These are phyloP conservation scores for Ogataea dorogensis DNA, from an alignment of 805 yeast genomes.

Conservation along the genomic window DNA sequence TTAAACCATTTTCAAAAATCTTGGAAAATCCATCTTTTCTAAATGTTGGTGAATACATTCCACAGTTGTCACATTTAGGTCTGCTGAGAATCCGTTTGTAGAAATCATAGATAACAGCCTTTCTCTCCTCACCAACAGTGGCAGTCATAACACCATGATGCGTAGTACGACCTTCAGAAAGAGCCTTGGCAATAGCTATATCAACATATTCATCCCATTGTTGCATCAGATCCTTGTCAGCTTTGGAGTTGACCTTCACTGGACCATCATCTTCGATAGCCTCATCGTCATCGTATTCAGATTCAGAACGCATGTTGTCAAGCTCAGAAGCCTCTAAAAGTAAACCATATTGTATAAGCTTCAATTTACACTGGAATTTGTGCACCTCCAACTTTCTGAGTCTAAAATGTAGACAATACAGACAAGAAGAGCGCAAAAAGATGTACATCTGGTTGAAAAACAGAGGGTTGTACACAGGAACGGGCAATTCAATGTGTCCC, in stretches of 20 bases:
- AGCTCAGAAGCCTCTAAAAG: constrained; percentile 72
- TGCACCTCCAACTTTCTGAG: constrained; percentile 69
- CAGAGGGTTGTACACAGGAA: constrained; percentile 91
- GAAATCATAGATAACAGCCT: constrained; percentile 64
- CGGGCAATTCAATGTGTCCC: constrained; percentile 96
- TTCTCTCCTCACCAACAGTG: constrained; percentile 84
- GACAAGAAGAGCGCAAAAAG: constrained; percentile 78
- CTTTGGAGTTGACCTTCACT: constrained; percentile 24
- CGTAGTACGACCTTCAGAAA: constrained; percentile 71
- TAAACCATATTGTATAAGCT: constrained; percentile 83
- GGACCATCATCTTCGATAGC: constrained; percentile 44
- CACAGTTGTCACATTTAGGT: constrained; percentile 93
- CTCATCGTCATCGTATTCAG: constrained; percentile 42
- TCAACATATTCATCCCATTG: constrained; percentile 71
- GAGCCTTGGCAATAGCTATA: constrained; percentile 66
- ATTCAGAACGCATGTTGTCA: constrained; percentile 56
- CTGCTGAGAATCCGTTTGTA: constrained; percentile 71
- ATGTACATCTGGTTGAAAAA: constrained; percentile 90
- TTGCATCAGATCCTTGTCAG: constrained; percentile 44
- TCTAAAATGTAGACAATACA: constrained; percentile 86
- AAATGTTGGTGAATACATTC: constrained; percentile 89
- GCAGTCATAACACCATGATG: constrained; percentile 75
- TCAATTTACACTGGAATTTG: constrained; percentile 71
- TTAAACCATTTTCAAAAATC: constrained; percentile 83
- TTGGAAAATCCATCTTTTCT: constrained; percentile 94